These are phyloP conservation scores for Chalciporus sp. DNA, from an alignment of 1,284 basidiomycete species.

Conservation along the genomic window DNA sequence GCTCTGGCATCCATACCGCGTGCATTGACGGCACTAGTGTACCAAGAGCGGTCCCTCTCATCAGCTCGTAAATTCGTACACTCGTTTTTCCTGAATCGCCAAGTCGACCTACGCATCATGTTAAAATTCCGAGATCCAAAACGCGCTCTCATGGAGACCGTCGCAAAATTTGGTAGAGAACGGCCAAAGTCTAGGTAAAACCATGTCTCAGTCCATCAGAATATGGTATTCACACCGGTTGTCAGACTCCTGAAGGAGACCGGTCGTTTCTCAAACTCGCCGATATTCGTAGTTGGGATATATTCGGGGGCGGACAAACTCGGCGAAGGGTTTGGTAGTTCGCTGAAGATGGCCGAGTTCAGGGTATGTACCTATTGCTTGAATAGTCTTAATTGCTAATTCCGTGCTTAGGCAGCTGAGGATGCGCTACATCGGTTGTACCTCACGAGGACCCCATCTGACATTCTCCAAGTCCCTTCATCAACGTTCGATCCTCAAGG, in stretches of 20 bases:
- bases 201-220: background rate
- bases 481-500: conserved; percentile 49
- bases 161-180: conserved; percentile 76
- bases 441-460: conserved; percentile 72
- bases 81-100: conserved; percentile 82
- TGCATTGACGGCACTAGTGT: conserved; percentile 76
- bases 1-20: conserved; percentile 78
- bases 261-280: conserved; percentile 85
- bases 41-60: conserved; percentile 76
- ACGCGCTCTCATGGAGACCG: conserved; percentile 77
- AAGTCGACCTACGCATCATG: conserved; percentile 79
- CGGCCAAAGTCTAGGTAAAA: conserved; percentile 72
- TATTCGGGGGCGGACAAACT: conserved; percentile 89
- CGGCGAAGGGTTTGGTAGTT: conserved; percentile 94
- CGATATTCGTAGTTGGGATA: conserved; percentile 92
- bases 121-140: conserved; percentile 91
- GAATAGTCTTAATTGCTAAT: background rate
- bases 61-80: conserved; percentile 84
- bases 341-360: conserved; percentile 94
- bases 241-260: conserved; percentile 87
- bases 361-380: conserved; percentile 53
- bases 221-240: conserved; percentile 1
- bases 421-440: conserved; percentile 82
- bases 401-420: conserved; percentile 69
- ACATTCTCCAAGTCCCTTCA: conserved; percentile 67